Evolutionary conservation across 768 basidiomycete genomes (phyloP).

Genomic region (Pholiota microspora): DNA sequence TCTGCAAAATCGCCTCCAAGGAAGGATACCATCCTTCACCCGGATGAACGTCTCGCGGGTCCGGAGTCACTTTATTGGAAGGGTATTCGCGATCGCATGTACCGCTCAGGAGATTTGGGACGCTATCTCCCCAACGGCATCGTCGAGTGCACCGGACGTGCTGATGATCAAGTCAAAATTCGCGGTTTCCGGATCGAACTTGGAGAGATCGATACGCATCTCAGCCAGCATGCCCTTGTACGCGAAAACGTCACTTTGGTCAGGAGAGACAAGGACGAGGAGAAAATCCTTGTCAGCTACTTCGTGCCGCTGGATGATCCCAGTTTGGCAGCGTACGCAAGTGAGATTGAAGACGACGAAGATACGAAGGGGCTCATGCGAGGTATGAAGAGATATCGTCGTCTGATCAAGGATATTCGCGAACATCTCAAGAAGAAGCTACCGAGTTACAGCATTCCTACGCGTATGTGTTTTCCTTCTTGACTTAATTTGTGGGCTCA

Average conservation of each 20-base stretch:
- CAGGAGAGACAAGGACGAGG: slow-evolving; percentile 96
- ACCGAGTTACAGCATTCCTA: slow-evolving; percentile 91
- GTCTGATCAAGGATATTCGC: slow-evolving; percentile 89
- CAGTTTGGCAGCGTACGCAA: slow-evolving; percentile 65
- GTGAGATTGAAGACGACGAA: slow-evolving; percentile 61
- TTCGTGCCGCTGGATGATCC: slow-evolving; percentile 85
- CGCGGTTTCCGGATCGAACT: slow-evolving; percentile 98
- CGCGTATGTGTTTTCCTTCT: slow-evolving; percentile 52
- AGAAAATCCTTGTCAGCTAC: slow-evolving; percentile 97
- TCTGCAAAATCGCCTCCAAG: slow-evolving; percentile 42
- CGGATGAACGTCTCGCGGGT: slow-evolving; percentile 51
- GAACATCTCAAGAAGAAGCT: slow-evolving; percentile 97
- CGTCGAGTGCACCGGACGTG: slow-evolving; percentile 96
- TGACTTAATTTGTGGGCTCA: slow-evolving; percentile 1
- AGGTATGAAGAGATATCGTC: slow-evolving; percentile 82
- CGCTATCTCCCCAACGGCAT: slow-evolving; percentile 89
- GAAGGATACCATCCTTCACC: slow-evolving; percentile 72
- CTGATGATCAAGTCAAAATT: slow-evolving; percentile 99
- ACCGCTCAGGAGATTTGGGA: slow-evolving; percentile 94
- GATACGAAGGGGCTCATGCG: slow-evolving; percentile 59
- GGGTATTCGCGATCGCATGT: slow-evolving; percentile 96
- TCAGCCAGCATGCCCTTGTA: slow-evolving; percentile 89
- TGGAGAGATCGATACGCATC: slow-evolving; percentile 95
- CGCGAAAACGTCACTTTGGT: slow-evolving; percentile 99
- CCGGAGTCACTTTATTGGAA: slow-evolving; percentile 87